Evolutionary conservation across 78 protist genomes (phyloP), one percentile per base, ranked within the genome.

Genomic region (Goniomonas avonlea): DNA sequence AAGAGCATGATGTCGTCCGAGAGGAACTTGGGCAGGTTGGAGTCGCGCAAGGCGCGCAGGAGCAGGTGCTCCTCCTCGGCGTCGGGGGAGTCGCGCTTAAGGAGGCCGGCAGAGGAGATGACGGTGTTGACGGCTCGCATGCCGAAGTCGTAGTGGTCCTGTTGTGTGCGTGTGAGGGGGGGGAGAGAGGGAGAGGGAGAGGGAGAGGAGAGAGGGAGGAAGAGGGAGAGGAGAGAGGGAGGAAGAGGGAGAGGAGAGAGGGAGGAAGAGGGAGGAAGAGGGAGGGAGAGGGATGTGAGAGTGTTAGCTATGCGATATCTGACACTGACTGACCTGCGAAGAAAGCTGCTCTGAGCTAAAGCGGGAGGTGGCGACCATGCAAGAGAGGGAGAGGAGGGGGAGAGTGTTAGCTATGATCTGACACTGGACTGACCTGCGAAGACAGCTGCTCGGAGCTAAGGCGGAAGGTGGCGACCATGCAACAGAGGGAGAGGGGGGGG

Each of bases 81-180:
- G 21, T 45, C 41, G 0, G 94, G 90, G 35, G 38, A 0, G 31
- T 35, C 59, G 2, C 85, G 59, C 83, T 90, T 93, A 83, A 85
- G 85, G 40, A 77, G 31, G 15, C 96, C 96, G 8, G 96, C 96
- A 0, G 89, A 82, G 0, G 59, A 21, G 48, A 92, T 87, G 59
- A 92, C 96, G 0, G 96, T 84, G 66, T 89, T 89, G 48, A 92
- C 93, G 20, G 96, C 96, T 3, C 96, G 83, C 96, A 89, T 92
- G n/a, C 94, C 96, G 27, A 86, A 89, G 66, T 89, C 93, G 66
- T 90, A 90, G 75, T 90, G 93, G 41, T 63, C 80, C 45, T 90
- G 93, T n/a, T n/a, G n/a, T n/a, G n/a, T n/a, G n/a, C n/a, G n/a
- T n/a, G n/a, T n/a, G n/a, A n/a, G n/a, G n/a, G n/a, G 25, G 86